Percentiles rank a stretch among this genome's conserved stretches.
Conservation (phyloP, 225 moss, liverwort and hornwort species). For the Neckera pumila region DNA sequence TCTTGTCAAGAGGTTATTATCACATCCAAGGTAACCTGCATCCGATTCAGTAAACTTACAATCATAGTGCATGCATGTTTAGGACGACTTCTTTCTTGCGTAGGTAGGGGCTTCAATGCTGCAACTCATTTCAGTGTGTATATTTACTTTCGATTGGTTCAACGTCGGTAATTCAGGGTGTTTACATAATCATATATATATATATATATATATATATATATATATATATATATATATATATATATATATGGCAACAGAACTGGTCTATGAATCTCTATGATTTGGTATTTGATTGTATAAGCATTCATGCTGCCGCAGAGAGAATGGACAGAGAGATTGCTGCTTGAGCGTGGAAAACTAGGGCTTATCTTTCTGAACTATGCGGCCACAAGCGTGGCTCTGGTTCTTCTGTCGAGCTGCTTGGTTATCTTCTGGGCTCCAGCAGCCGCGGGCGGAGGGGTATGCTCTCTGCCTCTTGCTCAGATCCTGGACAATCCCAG, state of each 20-base stretch:
- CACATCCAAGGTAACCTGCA: conserved; percentile 8
- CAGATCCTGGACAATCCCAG: neutral
- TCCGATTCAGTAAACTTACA: neutral
- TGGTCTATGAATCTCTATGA: neutral
- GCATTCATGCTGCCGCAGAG: conserved; percentile 21
- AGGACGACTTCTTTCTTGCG: neutral
- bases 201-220: no score
- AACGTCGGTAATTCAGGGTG: neutral
- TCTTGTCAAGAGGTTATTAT: conserved; percentile 34
- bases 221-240: no score
- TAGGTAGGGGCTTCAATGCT: neutral
- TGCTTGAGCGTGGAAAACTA: conserved; percentile 24
- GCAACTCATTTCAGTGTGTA: neutral
- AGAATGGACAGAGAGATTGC: conserved; percentile 28
- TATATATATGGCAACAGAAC: neutral
- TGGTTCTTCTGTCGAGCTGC: conserved; percentile 58
- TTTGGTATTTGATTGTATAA: neutral
- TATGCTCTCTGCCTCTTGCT: neutral
- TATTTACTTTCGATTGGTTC: neutral
- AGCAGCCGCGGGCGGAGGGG: conserved; percentile 75
- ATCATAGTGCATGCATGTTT: neutral
- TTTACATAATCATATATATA: neutral
- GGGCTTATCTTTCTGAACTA: conserved; percentile 37
- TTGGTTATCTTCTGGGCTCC: conserved; percentile 72
- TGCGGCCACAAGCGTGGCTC: conserved; percentile 29